These are phyloP conservation scores for Vigna hirtella DNA, from an alignment of 306 rosid genomes.

Conservation along the genomic window DNA sequence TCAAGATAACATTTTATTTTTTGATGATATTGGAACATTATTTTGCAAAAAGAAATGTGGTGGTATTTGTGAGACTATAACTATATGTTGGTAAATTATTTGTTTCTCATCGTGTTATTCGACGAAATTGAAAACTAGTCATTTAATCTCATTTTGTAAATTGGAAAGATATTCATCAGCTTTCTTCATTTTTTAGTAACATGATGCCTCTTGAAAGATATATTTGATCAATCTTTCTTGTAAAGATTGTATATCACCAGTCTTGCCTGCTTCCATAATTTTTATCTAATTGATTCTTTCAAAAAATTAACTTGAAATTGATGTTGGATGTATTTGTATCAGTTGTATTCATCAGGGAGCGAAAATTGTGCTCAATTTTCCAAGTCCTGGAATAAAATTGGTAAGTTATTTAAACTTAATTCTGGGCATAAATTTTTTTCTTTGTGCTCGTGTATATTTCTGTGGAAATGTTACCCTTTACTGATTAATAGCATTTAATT, in stretches of 20 bases:
- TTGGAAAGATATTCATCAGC: constrained; percentile 11
- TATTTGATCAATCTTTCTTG: constrained; percentile 32
- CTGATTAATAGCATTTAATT: constrained; percentile 7
- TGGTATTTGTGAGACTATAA: not conserved
- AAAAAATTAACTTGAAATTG: constrained; percentile 30
- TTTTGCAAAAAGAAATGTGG: constrained; percentile 4
- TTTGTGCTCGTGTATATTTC: constrained; percentile 22
- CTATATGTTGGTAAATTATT: constrained; percentile 35
- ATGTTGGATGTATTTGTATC: constrained; percentile 46
- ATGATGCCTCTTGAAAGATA: constrained; percentile 3
- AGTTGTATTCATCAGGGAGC: constrained; percentile 89
- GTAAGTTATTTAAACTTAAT: constrained; percentile 53
- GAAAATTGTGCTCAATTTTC: constrained; percentile 69
- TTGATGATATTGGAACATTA: not conserved
- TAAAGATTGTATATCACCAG: constrained; percentile 8
- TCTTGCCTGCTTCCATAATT: constrained; percentile 1
- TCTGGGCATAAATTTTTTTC: constrained; percentile 1
- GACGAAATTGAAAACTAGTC: constrained; percentile 6
- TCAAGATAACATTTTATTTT: not conserved
- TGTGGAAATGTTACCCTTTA: not conserved
- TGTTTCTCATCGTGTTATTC: constrained; percentile 30
- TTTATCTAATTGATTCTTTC: not conserved
- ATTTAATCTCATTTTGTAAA: constrained; percentile 23
- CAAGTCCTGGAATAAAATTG: constrained; percentile 73
- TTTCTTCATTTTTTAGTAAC: constrained; percentile 27